A percentile compares a stretch with the other conserved stretches of the same genome.
These are phyloP conservation scores for Coprinopsis strossmayeri DNA, from an alignment of 768 basidiomycete genomes.

Conservation along the genomic window DNA sequence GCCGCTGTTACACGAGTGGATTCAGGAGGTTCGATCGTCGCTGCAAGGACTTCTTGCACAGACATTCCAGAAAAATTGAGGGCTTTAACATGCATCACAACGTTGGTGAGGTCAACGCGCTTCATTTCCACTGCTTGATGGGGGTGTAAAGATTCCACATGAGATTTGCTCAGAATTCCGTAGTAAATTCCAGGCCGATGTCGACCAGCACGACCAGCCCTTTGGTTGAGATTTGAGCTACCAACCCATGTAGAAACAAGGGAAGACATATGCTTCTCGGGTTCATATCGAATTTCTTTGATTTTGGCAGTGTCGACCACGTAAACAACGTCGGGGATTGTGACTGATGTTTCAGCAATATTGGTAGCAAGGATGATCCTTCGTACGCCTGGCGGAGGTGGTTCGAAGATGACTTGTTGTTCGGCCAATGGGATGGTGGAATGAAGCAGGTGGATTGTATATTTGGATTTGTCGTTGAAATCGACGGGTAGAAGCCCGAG, in stretches of 20 bases:
- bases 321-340: conserved; percentile 92
- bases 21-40: conserved; percentile 85
- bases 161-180: conserved; percentile 65
- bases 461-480: conserved; percentile 53
- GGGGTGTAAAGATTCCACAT: conserved; percentile 55
- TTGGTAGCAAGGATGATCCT: conserved; percentile 92
- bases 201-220: conserved; percentile 88
- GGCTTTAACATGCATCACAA: conserved; percentile 96
- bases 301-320: conserved; percentile 87
- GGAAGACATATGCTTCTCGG: conserved; percentile 81
- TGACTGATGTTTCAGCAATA: conserved; percentile 92
- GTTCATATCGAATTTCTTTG: conserved; percentile 88
- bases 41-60: conserved; percentile 81
- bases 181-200: conserved; percentile 90
- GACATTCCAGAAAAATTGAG: conserved; percentile 81
- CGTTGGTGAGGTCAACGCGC: conserved; percentile 79
- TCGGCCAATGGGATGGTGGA: conserved; percentile 85
- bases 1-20: conserved; percentile 71
- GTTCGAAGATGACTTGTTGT: conserved; percentile 85
- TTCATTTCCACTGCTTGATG: conserved; percentile 97
- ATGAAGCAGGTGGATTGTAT: conserved; percentile 76
- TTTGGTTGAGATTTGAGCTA: conserved; percentile 81
- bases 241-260: conserved; percentile 91
- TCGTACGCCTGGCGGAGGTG: conserved; percentile 68
- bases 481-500: conserved; percentile 46